Percentiles rank a stretch among this genome's conserved stretches.
Conservation (phyloP, 2,329 filamentous ascomycete genomes). For the Trichoderma arundinaceum region DNA sequence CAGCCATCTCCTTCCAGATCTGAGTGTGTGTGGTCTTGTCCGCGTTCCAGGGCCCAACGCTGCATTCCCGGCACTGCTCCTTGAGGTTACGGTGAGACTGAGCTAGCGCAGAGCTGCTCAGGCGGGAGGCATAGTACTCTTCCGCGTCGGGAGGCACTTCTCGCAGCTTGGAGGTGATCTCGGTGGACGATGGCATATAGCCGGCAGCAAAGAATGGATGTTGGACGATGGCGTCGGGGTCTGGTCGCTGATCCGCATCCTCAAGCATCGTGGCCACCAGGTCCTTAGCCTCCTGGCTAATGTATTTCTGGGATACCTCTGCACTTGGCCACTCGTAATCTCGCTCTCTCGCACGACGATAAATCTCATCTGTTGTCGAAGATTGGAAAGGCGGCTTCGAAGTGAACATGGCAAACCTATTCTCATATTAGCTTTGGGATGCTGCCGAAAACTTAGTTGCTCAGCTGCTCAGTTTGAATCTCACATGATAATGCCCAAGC, state of each 20-base stretch:
- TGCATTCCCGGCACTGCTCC: slow-evolving; percentile 63
- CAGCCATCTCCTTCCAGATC: slow-evolving; percentile 69
- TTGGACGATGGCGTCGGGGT: slow-evolving; percentile 77
- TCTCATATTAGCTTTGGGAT: slow-evolving; percentile 4
- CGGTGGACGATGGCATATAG: slow-evolving; percentile 68
- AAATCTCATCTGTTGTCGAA: slow-evolving; percentile 84
- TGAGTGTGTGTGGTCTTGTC: slow-evolving; percentile 57
- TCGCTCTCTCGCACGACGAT: slow-evolving; percentile 70
- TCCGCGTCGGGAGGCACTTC: slow-evolving; percentile 62
- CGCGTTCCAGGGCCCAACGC: slow-evolving; percentile 61
- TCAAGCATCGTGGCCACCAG: slow-evolving; percentile 77
- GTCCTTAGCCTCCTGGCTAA: slow-evolving; percentile 77
- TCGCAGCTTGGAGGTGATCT: slow-evolving; percentile 64
- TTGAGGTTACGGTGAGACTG: slow-evolving; percentile 59
- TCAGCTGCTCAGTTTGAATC: slow-evolving; percentile 38
- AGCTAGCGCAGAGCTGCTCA: slow-evolving; percentile 52
- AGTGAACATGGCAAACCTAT: slow-evolving; percentile 90
- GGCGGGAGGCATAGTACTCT: slow-evolving; percentile 61
- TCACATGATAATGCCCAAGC: slow-evolving; percentile 93
- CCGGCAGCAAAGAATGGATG: slow-evolving; percentile 80
- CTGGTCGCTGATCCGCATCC: slow-evolving; percentile 74
- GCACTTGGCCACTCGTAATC: slow-evolving; percentile 81
- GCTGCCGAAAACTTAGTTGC: slow-evolving; percentile 4
- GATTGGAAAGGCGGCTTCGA: slow-evolving; percentile 97
- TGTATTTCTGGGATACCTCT: slow-evolving; percentile 69